Percentiles rank a stretch among this genome's conserved stretches.
Conservation (phyloP, 306 rosid genomes). For the Datisca glomerata region DNA sequence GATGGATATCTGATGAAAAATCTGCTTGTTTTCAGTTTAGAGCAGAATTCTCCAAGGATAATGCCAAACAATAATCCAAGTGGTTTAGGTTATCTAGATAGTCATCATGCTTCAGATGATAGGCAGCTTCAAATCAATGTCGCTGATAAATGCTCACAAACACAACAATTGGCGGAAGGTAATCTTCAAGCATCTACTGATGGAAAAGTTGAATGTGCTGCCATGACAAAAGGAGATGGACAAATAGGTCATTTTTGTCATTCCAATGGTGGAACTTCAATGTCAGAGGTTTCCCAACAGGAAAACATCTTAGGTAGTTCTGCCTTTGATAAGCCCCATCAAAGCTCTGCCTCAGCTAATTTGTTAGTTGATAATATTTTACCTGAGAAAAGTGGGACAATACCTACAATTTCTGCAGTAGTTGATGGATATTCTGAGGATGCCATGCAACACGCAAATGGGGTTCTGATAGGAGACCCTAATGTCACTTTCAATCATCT, state of each 20-base stretch:
- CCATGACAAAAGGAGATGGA: conserved; percentile 31
- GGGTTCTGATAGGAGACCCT: conserved; percentile 23
- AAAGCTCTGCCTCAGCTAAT: conserved; percentile 14
- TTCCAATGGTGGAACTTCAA: conserved; percentile 20
- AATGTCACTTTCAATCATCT: conserved; percentile 18
- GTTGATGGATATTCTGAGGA: conserved; percentile 18
- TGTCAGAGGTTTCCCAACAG: conserved; percentile 22
- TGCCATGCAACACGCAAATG: conserved; percentile 17
- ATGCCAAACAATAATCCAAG: conserved; percentile 14
- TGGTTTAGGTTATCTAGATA: conserved; percentile 13
- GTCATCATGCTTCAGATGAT: conserved; percentile 14
- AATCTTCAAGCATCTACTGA: conserved; percentile 25
- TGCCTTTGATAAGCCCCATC: conserved; percentile 16
- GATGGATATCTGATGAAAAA: conserved; percentile 20
- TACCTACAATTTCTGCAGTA: conserved; percentile 10
- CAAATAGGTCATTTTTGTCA: conserved; percentile 14
- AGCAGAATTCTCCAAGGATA: conserved; percentile 38
- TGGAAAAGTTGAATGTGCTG: conserved; percentile 19
- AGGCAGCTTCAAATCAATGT: conserved; percentile 27
- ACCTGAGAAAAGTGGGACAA: conserved; percentile 28
- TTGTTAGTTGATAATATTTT: conserved; percentile 16
- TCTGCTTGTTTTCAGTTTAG: conserved; percentile 65
- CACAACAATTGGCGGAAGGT: conserved; percentile 28
- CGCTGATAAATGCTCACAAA: conserved; percentile 24
- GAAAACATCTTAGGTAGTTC: conserved; percentile 13